These are phyloP conservation scores for Gynandropsis gynandra DNA, from an alignment of 345 rosid species.

Conservation along the genomic window DNA sequence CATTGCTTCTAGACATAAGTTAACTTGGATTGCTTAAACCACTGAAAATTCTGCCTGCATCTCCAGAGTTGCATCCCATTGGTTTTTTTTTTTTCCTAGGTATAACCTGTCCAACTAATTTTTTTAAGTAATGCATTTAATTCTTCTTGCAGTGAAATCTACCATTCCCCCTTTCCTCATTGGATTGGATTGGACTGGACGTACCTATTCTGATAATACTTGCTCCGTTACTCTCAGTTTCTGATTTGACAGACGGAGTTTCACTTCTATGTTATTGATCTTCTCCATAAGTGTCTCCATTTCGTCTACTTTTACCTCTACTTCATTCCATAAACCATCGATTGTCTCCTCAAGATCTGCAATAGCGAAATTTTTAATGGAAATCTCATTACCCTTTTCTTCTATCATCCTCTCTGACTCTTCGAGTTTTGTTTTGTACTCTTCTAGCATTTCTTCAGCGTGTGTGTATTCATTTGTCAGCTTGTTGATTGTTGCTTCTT, in stretches of 20 bases:
- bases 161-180: no score
- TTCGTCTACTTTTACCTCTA: slow-evolving; percentile 79
- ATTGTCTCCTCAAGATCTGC: slow-evolving; percentile 46
- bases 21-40: background rate
- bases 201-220: slow-evolving; percentile 51
- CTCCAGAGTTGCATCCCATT: no score
- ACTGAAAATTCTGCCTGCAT: slow-evolving; percentile 4
- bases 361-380: slow-evolving; percentile 37
- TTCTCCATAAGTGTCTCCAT: slow-evolving; percentile 42
- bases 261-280: slow-evolving; percentile 56
- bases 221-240: slow-evolving; percentile 88
- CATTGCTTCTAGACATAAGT: background rate
- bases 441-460: slow-evolving; percentile 37
- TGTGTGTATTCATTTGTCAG: slow-evolving; percentile 38
- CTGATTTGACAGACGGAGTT: slow-evolving; percentile 87
- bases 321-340: slow-evolving; percentile 57
- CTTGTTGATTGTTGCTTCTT: slow-evolving; percentile 31
- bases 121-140: no score
- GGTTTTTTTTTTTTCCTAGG: no score
- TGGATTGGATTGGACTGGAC: no score
- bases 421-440: slow-evolving; percentile 32
- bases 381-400: slow-evolving; percentile 31
- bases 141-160: no score
- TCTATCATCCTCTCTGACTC: slow-evolving; percentile 49
- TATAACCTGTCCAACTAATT: no score